These are phyloP conservation scores for Rubus parviflorus DNA, from an alignment of 306 rosid species.

Conservation along the genomic window DNA sequence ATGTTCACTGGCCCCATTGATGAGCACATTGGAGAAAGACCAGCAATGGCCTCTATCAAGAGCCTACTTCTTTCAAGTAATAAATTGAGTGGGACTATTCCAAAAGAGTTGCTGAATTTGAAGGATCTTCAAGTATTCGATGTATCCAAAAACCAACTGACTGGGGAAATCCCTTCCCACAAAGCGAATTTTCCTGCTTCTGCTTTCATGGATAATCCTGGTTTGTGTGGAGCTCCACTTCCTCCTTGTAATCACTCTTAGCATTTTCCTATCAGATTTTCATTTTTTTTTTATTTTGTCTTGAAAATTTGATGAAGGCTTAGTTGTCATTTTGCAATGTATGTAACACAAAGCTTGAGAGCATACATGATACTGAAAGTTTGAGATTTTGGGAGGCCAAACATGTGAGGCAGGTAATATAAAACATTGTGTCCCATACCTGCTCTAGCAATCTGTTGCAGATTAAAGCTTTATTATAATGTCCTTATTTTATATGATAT, in stretches of 20 bases:
- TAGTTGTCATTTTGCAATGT: background rate
- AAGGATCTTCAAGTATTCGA: constrained; percentile 37
- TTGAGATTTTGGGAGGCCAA: too few species aligned
- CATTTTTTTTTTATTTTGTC: background rate
- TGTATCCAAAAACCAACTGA: constrained; percentile 44
- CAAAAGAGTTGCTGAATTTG: constrained; percentile 42
- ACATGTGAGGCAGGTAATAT: background rate
- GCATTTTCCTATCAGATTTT: background rate
- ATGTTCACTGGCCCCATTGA: constrained; percentile 39
- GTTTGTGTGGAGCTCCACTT: constrained; percentile 63
- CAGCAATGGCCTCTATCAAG: constrained; percentile 39
- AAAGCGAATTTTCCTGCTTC: constrained; percentile 40
- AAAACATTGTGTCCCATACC: background rate
- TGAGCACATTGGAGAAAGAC: constrained; percentile 33
- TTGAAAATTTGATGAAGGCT: background rate
- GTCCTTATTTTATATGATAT: background rate
- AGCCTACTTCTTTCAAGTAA: constrained; percentile 42
- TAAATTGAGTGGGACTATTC: constrained; percentile 45
- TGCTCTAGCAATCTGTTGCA: background rate
- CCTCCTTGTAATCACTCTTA: constrained; percentile 50
- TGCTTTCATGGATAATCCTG: constrained; percentile 45
- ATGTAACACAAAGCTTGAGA: background rate
- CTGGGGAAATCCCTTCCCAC: constrained; percentile 45
- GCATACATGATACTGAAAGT: too few species aligned
- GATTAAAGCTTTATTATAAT: background rate